phyloP scores from a whole-genome alignment of 768 basidiomycete genomes.

The Mycena metata region DNA sequence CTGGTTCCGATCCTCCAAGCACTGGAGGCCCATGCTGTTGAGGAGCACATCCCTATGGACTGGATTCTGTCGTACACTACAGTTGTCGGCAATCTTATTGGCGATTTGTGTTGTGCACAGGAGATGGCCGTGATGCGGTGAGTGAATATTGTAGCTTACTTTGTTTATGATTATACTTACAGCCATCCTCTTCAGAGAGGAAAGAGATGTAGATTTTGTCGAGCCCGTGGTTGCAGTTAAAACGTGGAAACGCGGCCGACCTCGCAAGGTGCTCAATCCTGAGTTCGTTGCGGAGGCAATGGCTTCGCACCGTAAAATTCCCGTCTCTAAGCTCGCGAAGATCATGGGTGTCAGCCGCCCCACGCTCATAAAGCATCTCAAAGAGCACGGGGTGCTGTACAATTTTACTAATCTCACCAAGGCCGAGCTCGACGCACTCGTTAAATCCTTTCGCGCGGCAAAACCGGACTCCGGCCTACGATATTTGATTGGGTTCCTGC shows the following conservation, averaged over 20 bases:
- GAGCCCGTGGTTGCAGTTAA: neutral
- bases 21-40: neutral
- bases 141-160: no score
- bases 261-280: slow-evolving; percentile 1
- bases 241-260: slow-evolving; percentile 7
- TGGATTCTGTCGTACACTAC: neutral
- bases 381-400: neutral
- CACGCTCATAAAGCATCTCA: slow-evolving; percentile 12
- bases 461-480: slow-evolving; percentile 36
- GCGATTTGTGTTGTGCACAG: slow-evolving; percentile 1
- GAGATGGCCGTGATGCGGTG: neutral
- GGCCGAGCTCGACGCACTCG: slow-evolving; percentile 6
- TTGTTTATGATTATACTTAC: neutral
- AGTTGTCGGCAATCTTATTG: neutral
- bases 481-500: slow-evolving; percentile 43
- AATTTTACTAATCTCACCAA: slow-evolving; percentile 3
- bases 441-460: no score
- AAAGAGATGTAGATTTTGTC: neutral
- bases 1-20: slow-evolving; percentile 12
- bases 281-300: slow-evolving; percentile 10
- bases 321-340: neutral
- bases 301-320: neutral
- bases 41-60: no score
- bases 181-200: neutral
- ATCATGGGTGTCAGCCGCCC: neutral